Evolutionary conservation across 805 yeast genomes (phyloP), one percentile per base, ranked within the genome.

Genomic region (Kuraishia borneana): DNA sequence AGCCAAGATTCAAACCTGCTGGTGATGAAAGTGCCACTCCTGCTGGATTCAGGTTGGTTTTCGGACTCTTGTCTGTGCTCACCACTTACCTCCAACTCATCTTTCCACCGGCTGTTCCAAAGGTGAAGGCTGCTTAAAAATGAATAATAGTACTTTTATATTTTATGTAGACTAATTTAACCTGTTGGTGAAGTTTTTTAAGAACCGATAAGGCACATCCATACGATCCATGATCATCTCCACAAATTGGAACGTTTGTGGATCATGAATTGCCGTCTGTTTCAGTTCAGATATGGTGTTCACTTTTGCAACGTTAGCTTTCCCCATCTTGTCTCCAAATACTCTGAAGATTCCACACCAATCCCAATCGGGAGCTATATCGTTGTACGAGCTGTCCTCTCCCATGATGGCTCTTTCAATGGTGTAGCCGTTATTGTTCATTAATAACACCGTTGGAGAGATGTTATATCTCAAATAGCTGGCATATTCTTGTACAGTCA

Each of bases 321-420:
- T 6, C n/a, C 14, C 14, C 13, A 6, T 96, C 96, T 53, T 88
- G 96, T 36, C 96, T 96, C 36, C 36, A 19, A 34, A 30, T 13
- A 18, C 28, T 28, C 18, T 19, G 18, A 34, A 30, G n/a, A 34
- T 12, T 9, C 18, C 30, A 9, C 49, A 46, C 94, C 94, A 87
- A 41, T 79, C 65, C 95, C 96, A 88, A 39, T 65, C 54, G 28
- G 80, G 79, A 51, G 79, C 73, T 39, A 88, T 78, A 46, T 87
- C 95, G 53, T 88, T 88, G 56, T 87, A 88, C 1, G 69, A 56
- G 50, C 83, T 72, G 20, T 69, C 60, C 21, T 84, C 80, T 3
- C 96, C 96, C 50, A 76, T 72, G 44, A 88, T 83, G 18, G 78
- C 72, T 51, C 96, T 72, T 61, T 88, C 96, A 33, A 88, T 85